These are phyloP conservation scores for Mortierella alpina DNA, from an alignment of 192 early-diverging fungal species.

Conservation along the genomic window DNA sequence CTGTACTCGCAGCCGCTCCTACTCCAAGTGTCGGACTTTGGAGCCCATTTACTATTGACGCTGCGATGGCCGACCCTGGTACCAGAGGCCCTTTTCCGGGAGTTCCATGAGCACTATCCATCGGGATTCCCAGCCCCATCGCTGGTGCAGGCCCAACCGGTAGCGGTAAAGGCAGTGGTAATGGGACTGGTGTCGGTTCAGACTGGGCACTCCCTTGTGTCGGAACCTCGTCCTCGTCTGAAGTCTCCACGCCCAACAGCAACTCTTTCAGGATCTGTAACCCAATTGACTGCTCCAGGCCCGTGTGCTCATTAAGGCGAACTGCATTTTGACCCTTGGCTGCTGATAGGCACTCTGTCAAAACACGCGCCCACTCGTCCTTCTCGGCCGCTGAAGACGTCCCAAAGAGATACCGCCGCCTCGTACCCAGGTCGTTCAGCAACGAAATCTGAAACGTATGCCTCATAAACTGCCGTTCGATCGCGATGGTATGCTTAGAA, in stretches of 20 bases:
- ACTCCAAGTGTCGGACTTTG: conserved; percentile 27
- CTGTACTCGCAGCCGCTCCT: conserved; percentile 1
- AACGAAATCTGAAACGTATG: conserved; percentile 72
- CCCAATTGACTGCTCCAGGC: conserved; percentile 57
- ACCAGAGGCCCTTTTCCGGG: neutral
- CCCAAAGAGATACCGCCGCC: conserved; percentile 50
- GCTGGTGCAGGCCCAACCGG: conserved; percentile 6
- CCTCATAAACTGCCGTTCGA: conserved; percentile 74
- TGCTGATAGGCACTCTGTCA: conserved; percentile 35
- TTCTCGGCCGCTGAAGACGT: conserved; percentile 36
- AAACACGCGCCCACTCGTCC: conserved; percentile 42
- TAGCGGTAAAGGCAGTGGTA: neutral
- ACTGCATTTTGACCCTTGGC: conserved; percentile 46
- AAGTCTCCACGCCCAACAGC: conserved; percentile 49
- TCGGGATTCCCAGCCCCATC: conserved; percentile 34
- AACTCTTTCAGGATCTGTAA: conserved; percentile 62
- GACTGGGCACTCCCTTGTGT: conserved; percentile 11
- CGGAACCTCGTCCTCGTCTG: conserved; percentile 51
- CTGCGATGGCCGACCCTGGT: neutral
- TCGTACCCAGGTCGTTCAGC: conserved; percentile 50
- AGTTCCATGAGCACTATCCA: conserved; percentile 9
- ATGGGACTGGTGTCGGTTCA: neutral
- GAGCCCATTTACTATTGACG: neutral
- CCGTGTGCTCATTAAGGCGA: conserved; percentile 48
- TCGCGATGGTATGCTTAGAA: conserved; percentile 65